Percentiles rank a stretch among this genome's conserved stretches.
phyloP scores from a whole-genome alignment of 2,329 filamentous ascomycete genomes.

The Teratosphaeria gauchensis region DNA sequence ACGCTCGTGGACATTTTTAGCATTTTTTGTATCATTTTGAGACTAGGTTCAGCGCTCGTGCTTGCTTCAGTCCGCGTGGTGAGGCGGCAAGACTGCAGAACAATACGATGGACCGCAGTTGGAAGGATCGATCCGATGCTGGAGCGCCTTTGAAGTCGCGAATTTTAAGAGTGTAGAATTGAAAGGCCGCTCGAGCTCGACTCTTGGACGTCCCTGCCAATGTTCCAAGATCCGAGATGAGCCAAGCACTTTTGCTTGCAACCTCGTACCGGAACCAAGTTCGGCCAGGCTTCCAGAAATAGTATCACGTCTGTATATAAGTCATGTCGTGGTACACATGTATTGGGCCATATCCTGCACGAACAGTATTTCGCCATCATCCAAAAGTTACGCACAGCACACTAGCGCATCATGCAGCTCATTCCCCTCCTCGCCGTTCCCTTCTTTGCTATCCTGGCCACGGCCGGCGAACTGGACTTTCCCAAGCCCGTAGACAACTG shows the following conservation, averaged over 20 bases:
- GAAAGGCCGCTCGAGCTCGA: background rate
- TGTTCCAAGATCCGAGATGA: background rate
- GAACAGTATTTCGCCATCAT: background rate
- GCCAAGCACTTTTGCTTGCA: background rate
- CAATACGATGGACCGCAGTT: too few species aligned
- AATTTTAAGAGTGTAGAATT: background rate
- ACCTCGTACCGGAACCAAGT: background rate
- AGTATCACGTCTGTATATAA: background rate
- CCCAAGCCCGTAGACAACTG: background rate
- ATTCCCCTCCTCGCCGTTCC: background rate
- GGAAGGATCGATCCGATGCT: too few species aligned
- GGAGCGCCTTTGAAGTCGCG: background rate
- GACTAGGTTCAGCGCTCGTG: too few species aligned
- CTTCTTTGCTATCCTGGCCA: background rate
- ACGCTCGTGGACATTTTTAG: too few species aligned
- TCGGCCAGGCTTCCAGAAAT: background rate
- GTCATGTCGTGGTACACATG: background rate
- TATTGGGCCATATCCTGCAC: background rate
- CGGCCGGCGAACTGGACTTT: background rate
- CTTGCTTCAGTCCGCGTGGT: too few species aligned
- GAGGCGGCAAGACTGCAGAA: too few species aligned
- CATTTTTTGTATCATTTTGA: too few species aligned
- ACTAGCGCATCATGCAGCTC: background rate
- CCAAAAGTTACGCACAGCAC: background rate
- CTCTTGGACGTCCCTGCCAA: background rate